Conservation (phyloP, 257 asterid genomes). For the Galeopsis tetrahit region DNA sequence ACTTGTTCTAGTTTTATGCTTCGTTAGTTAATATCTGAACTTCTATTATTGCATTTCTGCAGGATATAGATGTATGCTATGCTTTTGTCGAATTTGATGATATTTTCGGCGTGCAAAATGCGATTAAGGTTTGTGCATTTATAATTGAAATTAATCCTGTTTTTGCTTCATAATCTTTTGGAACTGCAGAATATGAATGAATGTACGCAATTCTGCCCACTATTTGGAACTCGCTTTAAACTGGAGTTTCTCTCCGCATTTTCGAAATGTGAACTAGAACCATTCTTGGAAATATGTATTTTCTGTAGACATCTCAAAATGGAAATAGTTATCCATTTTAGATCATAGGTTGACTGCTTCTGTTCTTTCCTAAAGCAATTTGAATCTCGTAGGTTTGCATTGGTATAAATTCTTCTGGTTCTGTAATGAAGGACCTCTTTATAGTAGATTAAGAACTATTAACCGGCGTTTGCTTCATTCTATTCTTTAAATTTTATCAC, state of each 20-base stretch:
- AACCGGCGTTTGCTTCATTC: too few species aligned
- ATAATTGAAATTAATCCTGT: not conserved
- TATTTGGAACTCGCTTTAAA: not conserved
- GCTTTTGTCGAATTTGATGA: conserved; percentile 98
- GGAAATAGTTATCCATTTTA: not conserved
- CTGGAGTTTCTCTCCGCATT: not conserved
- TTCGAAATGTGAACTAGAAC: conserved; percentile 10
- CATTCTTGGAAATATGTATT: not conserved
- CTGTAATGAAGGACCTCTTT: not conserved
- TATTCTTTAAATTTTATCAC: too few species aligned
- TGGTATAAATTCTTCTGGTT: conserved; percentile 5
- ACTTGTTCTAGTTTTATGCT: conserved; percentile 3
- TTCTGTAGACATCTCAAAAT: conserved; percentile 1
- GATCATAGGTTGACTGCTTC: not conserved
- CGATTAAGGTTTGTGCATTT: conserved; percentile 68
- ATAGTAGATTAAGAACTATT: not conserved
- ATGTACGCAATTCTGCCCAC: not conserved
- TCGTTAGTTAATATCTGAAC: conserved; percentile 26
- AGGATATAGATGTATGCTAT: conserved; percentile 95
- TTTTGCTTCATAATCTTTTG: not conserved
- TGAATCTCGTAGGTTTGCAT: not conserved
- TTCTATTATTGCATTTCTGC: conserved; percentile 36
- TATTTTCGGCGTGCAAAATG: conserved; percentile 89
- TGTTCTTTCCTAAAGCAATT: not conserved
- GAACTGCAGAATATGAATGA: not conserved